These are phyloP conservation scores for Nakaseomyces nivariensis DNA, from an alignment of 1,139 yeast species.

Conservation along the genomic window DNA sequence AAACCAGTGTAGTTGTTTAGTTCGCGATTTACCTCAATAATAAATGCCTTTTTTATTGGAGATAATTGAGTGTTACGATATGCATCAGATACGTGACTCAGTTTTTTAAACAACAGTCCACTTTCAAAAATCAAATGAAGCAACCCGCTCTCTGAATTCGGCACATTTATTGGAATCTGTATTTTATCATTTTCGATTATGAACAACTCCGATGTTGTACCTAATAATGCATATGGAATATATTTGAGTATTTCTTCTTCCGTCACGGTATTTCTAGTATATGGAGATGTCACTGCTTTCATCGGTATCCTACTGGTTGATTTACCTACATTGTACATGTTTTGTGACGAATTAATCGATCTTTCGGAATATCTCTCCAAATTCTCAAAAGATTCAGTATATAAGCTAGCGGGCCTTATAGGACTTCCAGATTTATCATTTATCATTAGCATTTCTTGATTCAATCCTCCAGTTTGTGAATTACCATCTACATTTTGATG, in stretches of 20 bases:
- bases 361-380: slow-evolving; percentile 31
- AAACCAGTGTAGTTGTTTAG: slow-evolving; percentile 45
- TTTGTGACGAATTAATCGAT: slow-evolving; percentile 24
- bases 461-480: slow-evolving; percentile 5
- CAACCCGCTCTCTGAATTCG: slow-evolving; percentile 49
- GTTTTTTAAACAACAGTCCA: slow-evolving; percentile 51
- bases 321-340: slow-evolving; percentile 4
- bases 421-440: slow-evolving; percentile 16
- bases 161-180: slow-evolving; percentile 42
- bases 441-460: slow-evolving; percentile 11
- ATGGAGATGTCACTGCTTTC: slow-evolving; percentile 24
- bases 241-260: slow-evolving; percentile 48
- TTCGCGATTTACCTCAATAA: slow-evolving; percentile 45
- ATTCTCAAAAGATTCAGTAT: slow-evolving; percentile 32
- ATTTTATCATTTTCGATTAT: slow-evolving; percentile 35
- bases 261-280: slow-evolving; percentile 24
- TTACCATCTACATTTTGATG: background rate
- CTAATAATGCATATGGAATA: slow-evolving; percentile 59
- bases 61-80: slow-evolving; percentile 27
- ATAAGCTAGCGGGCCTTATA: slow-evolving; percentile 17
- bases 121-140: slow-evolving; percentile 59
- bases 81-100: slow-evolving; percentile 27
- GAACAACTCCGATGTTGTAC: slow-evolving; percentile 58
- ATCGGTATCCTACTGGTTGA: slow-evolving; percentile 12
- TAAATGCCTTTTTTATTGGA: slow-evolving; percentile 55